Base-by-base conservation (phyloP, 768 basidiomycete genomes). In the Cystobasidiopsis lactophilus region DNA sequence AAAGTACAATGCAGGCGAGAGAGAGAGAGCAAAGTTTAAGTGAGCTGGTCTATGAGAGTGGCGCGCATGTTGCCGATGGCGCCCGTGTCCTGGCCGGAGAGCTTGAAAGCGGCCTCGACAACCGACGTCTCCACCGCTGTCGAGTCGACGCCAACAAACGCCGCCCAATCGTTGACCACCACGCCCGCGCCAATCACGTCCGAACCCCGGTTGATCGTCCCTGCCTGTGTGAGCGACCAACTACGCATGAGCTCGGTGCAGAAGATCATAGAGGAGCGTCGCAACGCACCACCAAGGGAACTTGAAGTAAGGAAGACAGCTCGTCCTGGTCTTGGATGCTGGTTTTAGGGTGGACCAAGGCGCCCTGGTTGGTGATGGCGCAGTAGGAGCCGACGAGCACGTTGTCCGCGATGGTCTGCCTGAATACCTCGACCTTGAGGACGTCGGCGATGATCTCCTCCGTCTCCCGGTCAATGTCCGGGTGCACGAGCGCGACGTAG, bases 391-490 rank as follows among this genome's bases (percentile, higher is more conserved):
- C 93, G 39, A 96, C 91, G 41, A 98, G 77, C 46, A 89, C 89
- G 69, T 96, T 95, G 60, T 85, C 81, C 13, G 93, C 93, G 59
- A 98, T 73, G 10, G 88, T 98, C 68, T 98, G 93, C 45, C 93
- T 74, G 72, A 98, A 98, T 3, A 96, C 93, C 66, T 98, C 93
- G 57, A 96, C 93, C 68, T 96, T 96, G 60, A 98, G 76, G 19
- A 93, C 85, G 66, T 98, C 93, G 27, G 93, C 93, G 68, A 98
- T 95, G 70, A 98, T 96, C 69, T 98, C 93, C 65, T 98, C 93
- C 23, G 93, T 98, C 69, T 96, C 93, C 57, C 93, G 78, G 70
- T 96, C 93, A 55, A 96, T 71, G 59, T 98, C 93, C 7, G 93
- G 93, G 67, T 98, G 93, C 24, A 96, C 93, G 61, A 98, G 80